Evolutionary conservation across 441 rosid species (phyloP), one percentile per base, ranked within the genome.

Genomic region (Geranium incanum): DNA sequence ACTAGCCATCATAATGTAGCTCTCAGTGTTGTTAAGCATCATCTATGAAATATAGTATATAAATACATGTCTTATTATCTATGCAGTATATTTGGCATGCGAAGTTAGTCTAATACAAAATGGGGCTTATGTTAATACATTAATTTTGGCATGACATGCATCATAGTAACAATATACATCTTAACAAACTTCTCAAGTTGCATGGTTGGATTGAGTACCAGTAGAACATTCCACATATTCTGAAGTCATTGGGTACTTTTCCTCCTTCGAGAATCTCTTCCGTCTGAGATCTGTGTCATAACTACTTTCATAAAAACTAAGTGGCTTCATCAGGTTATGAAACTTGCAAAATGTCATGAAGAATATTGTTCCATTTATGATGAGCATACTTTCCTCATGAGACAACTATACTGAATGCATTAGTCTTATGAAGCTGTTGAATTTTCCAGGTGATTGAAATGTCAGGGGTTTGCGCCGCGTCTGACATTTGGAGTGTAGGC

Each of bases 401-500:
- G 16, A 19, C 41, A 21, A 68, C 18, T 19, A 36, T 23, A 18
- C 9, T 0, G 72, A 68, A 73, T 28, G 65, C 57, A 73, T 50
- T 81, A 68, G 75, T 78, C 23, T 74, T 9, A 66, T 59, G 70
- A 69, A 69, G 41, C 36, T 68, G 57, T 69, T 78, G 71, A 50
- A 65, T 85, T 76, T 74, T 82, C 69, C 86, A 95, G 98, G 98
- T 95, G 73, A 95, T 95, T 86, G 99, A 93, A 83, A 86, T 95
- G 98, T 93, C 98, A 4, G 98, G 98, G 69, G 99, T 95, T 81
- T 95, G 97, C 79, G 98, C 99, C 71, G 96, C 99, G 75, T 95
- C 99, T 41, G 98, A 95, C 78, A 95, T 95, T 76, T 95, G 98
- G 99, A 93, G 99, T 78, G 98, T 95, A 79, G 98, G 99, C 76